These are phyloP conservation scores for Heterobasidion annosum DNA, from an alignment of 1,284 basidiomycete species.

Conservation along the genomic window DNA sequence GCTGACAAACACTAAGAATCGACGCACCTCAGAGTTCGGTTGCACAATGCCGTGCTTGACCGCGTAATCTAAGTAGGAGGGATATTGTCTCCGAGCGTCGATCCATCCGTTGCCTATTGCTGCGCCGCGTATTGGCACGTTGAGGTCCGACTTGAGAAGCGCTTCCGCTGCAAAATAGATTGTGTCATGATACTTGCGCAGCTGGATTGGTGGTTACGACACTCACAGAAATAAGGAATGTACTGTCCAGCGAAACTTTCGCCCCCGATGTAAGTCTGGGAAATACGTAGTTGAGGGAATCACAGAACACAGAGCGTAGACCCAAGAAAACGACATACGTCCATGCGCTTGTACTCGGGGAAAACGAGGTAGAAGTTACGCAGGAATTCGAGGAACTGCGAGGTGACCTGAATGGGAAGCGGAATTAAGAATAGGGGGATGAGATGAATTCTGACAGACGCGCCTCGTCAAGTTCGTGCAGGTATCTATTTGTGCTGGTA, in stretches of 20 bases:
- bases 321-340: conserved; percentile 48
- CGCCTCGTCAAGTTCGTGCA: conserved; percentile 74
- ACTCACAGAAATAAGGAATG: conserved; percentile 87
- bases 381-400: conserved; percentile 81
- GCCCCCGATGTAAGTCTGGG: conserved; percentile 84
- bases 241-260: conserved; percentile 99
- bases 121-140: conserved; percentile 62
- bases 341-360: conserved; percentile 78
- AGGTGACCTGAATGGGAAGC: conserved; percentile 51
- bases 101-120: conserved; percentile 99
- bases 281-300: background rate
- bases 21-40: conserved; percentile 56
- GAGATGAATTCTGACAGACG: conserved; percentile 7
- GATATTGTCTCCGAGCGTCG: conserved; percentile 83
- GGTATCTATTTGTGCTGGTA: conserved; percentile 77
- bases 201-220: background rate
- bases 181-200: background rate
- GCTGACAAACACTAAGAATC: conserved; percentile 2
- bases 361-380: conserved; percentile 85
- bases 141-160: conserved; percentile 57
- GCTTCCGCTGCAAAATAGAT: conserved; percentile 53
- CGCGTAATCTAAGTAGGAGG: conserved; percentile 84
- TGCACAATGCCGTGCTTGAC: conserved; percentile 76
- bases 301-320: conserved; percentile 5
- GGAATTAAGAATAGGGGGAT: background rate